A percentile compares a stretch with the other conserved stretches of the same genome.
phyloP scores from a whole-genome alignment of 257 asterid genomes.

The Voacanga thouarsii region DNA sequence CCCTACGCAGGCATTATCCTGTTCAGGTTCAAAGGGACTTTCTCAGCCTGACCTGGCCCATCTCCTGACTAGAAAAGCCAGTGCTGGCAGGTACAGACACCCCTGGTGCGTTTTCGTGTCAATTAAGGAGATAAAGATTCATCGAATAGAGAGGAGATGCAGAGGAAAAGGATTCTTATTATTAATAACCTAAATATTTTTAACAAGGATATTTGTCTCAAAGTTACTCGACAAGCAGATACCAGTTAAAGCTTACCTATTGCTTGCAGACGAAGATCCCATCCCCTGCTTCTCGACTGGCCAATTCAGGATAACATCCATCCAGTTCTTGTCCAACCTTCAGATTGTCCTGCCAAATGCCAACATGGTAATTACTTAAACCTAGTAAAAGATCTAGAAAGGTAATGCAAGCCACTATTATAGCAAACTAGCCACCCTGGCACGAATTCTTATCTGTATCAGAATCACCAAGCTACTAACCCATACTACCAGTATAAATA shows the following conservation, averaged over 20 bases:
- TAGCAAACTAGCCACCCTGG: no score
- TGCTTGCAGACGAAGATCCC: conserved; percentile 34
- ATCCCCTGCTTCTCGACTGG: conserved; percentile 24
- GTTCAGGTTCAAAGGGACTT: conserved; percentile 99
- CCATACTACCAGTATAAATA: neutral
- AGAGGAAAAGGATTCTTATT: neutral
- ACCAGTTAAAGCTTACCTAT: conserved; percentile 50
- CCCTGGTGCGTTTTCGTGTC: conserved; percentile 89
- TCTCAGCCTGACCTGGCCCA: conserved; percentile 77
- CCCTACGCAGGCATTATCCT: conserved; percentile 99
- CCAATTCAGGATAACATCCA: conserved; percentile 20
- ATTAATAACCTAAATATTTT: conserved; percentile 18
- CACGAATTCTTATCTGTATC: neutral
- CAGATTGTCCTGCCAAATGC: conserved; percentile 23
- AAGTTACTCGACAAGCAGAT: conserved; percentile 34
- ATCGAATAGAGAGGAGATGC: conserved; percentile 8
- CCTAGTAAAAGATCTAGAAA: neutral
- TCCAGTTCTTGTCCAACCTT: conserved; percentile 16
- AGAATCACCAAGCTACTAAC: neutral
- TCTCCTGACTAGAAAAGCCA: conserved; percentile 33
- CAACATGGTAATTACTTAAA: neutral
- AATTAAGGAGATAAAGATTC: conserved; percentile 34
- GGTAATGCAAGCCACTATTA: neutral
- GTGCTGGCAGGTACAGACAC: conserved; percentile 64
- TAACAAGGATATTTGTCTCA: conserved; percentile 25